phyloP scores from a whole-genome alignment of 192 early-diverging fungal species.

The Podila minutissima region DNA sequence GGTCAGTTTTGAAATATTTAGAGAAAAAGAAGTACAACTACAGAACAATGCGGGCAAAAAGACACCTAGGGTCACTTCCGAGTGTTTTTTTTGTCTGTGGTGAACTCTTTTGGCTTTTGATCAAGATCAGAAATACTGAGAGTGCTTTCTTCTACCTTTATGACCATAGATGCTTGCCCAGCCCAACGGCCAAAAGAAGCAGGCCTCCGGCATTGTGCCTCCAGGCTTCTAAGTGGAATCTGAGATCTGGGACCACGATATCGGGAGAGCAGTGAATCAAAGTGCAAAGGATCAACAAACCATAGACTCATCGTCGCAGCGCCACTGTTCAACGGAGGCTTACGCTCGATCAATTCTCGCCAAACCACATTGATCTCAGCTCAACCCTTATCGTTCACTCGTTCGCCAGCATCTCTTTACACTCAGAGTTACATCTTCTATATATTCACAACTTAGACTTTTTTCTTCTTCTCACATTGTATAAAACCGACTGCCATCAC shows the following conservation, averaged over 20 bases:
- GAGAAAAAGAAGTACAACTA: not conserved
- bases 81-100: too few species aligned
- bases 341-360: not conserved
- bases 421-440: not conserved
- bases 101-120: too few species aligned
- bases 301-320: too few species aligned
- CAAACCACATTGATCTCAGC: not conserved
- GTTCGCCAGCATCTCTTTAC: not conserved
- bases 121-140: too few species aligned
- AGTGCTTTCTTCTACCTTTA: not conserved
- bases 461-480: conserved; percentile 2
- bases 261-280: too few species aligned
- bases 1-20: conserved; percentile 12
- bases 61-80: too few species aligned
- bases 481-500: not conserved
- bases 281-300: too few species aligned
- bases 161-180: conserved; percentile 42
- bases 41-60: not conserved
- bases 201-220: conserved; percentile 37
- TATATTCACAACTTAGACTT: conserved; percentile 1
- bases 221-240: conserved; percentile 24
- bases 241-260: not conserved
- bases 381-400: not conserved
- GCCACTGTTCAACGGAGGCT: too few species aligned
- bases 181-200: conserved; percentile 44